phyloP scores from a whole-genome alignment of 352 stramenopile species.

The Phytophthora cactorum region DNA sequence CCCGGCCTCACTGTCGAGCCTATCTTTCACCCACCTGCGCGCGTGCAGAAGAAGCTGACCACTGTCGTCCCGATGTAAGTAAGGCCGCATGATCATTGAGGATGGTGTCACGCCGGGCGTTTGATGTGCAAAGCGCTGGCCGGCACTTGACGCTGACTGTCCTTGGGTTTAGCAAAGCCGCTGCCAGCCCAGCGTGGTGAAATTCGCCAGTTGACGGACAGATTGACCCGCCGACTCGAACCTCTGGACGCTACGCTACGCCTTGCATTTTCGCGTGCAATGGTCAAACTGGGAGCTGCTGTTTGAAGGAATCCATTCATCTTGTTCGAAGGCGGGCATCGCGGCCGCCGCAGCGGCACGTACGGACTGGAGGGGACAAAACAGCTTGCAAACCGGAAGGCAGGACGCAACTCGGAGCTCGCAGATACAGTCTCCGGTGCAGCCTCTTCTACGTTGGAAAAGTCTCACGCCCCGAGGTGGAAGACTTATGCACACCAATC shows the following conservation, averaged over 20 bases:
- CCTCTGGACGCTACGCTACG: neutral
- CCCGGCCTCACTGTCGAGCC: slow-evolving; percentile 27
- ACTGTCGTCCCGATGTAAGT: slow-evolving; percentile 27
- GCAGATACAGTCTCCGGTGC: slow-evolving; percentile 31
- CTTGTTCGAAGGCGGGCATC: slow-evolving; percentile 18
- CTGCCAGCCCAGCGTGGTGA: slow-evolving; percentile 14
- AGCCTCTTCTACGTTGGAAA: slow-evolving; percentile 38
- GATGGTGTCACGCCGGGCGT: slow-evolving; percentile 21
- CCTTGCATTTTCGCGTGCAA: slow-evolving; percentile 2
- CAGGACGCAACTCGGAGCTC: slow-evolving; percentile 14
- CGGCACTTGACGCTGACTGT: slow-evolving; percentile 29
- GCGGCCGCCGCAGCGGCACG: slow-evolving; percentile 10
- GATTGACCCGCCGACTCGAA: slow-evolving; percentile 12
- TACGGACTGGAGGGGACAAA: slow-evolving; percentile 25
- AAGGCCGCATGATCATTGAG: slow-evolving; percentile 31
- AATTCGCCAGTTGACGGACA: slow-evolving; percentile 35
- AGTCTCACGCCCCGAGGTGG: slow-evolving; percentile 17
- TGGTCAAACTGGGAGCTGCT: slow-evolving; percentile 12
- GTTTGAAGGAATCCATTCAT: slow-evolving; percentile 21
- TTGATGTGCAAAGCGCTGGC: slow-evolving; percentile 36
- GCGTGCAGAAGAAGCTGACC: slow-evolving; percentile 38
- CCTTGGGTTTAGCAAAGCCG: slow-evolving; percentile 18
- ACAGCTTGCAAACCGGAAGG: slow-evolving; percentile 38
- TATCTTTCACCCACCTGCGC: slow-evolving; percentile 33
- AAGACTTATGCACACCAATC: slow-evolving; percentile 32